Evolutionary conservation across 2,329 filamentous ascomycete genomes (phyloP), one percentile per base, ranked within the genome.

Genomic region (Botryotinia narcissicola): DNA sequence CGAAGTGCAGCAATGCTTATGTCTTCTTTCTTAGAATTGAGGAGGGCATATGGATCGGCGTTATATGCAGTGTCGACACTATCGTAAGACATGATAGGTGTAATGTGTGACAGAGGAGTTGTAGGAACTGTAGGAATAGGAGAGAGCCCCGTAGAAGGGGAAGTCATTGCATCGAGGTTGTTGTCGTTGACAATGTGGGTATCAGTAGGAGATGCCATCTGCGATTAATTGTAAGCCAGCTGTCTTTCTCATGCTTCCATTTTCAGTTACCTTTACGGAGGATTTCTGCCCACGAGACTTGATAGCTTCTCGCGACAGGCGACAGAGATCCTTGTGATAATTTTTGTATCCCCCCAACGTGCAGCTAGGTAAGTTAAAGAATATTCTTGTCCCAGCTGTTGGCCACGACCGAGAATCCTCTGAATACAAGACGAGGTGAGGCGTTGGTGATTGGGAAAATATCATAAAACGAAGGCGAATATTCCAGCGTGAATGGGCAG

Each of bases 1-100:
- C 84, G 84, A 82, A 87, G 85, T 79, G 86, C 84, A 51, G 83
- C 83, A 54, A 83, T 76, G 75, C 81, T 78, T 51, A 78, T 75
- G 73, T 81, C 80, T 46, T 78, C 79, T 72, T 81, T 80, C 74
- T 80, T 80, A 18, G 78, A 70, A 9, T 57, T 69, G 37, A 67
- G 77, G 54, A 83, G 81, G 64, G 80, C 78, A 51, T 82, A 80
- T n/a, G 83, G 83, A 74, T 84, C 82, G 12, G 74, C 70, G 8
- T 62, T 61, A 42, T 72, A 70, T 40, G 69, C 51, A 10, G 48
- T 74, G n/a, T 32, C 35, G 29, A 22, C 40, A 35, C 40, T 68
- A 48, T 46, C 46, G 35, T 44, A 68, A 35, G 61, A 68, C 42
- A 54, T 32, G 54, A 46, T 37, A 42, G 57, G 70, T 35, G 57